These are phyloP conservation scores for Amphicarpaea edgeworthii DNA, from an alignment of 306 rosid genomes.

Conservation along the genomic window DNA sequence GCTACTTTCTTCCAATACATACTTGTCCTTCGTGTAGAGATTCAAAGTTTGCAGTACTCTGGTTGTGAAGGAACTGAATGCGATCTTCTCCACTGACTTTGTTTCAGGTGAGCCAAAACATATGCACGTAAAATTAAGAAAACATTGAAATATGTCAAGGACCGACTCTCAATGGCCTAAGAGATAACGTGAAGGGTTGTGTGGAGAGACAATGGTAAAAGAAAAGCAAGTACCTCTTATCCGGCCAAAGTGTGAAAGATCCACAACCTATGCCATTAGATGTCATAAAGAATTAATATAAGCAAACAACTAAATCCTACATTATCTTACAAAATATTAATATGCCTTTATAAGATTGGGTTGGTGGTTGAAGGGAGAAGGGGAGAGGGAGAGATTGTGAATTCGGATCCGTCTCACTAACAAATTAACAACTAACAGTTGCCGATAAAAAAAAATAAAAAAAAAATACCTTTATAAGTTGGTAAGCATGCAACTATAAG, in stretches of 20 bases:
- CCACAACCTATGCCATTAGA: slow-evolving; percentile 73
- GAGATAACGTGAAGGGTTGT: neutral
- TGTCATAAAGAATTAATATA: slow-evolving; percentile 30
- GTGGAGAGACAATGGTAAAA: slow-evolving; percentile 14
- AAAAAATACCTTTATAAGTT: slow-evolving; percentile 21
- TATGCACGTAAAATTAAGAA: slow-evolving; percentile 27
- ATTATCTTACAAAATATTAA: slow-evolving; percentile 3
- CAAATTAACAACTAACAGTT: too few species aligned
- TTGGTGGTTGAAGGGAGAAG: too few species aligned
- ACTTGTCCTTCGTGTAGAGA: slow-evolving; percentile 79
- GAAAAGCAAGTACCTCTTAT: slow-evolving; percentile 77
- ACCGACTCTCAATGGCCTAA: neutral
- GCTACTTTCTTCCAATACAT: slow-evolving; percentile 46
- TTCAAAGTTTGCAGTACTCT: slow-evolving; percentile 91
- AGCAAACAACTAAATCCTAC: slow-evolving; percentile 15
- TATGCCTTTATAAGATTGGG: slow-evolving; percentile 28
- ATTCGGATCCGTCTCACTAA: too few species aligned
- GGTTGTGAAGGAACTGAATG: slow-evolving; percentile 92
- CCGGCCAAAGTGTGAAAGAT: slow-evolving; percentile 95
- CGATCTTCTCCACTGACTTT: slow-evolving; percentile 94
- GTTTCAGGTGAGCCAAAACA: slow-evolving; percentile 41
- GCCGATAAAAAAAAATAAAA: too few species aligned
- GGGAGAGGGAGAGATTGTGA: too few species aligned
- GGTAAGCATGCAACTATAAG: slow-evolving; percentile 29
- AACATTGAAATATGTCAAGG: slow-evolving; percentile 31